These are phyloP conservation scores for Verticillium isaacii DNA, from an alignment of 2,329 filamentous ascomycete species.

Conservation along the genomic window DNA sequence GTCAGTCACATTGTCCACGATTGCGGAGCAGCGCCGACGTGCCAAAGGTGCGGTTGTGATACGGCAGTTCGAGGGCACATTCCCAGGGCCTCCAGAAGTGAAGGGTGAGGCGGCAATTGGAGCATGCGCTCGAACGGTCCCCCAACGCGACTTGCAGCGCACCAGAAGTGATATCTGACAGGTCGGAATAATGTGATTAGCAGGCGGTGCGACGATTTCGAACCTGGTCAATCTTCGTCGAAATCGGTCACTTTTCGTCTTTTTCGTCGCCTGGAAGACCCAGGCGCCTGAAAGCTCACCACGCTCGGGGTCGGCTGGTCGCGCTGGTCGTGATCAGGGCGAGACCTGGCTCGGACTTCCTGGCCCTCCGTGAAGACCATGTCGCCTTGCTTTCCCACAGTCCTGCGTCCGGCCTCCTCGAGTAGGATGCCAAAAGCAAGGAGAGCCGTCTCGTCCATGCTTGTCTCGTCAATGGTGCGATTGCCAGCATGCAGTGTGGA, in stretches of 20 bases:
- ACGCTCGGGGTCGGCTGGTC: not conserved
- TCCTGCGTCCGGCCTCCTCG: conserved; percentile 61
- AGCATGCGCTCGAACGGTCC: too few relatives aligned
- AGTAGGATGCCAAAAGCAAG: conserved; percentile 70
- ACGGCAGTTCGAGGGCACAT: too few relatives aligned
- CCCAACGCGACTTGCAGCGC: too few relatives aligned
- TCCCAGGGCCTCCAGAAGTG: too few relatives aligned
- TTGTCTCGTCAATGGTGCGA: conserved; percentile 42
- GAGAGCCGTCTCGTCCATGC: conserved; percentile 75
- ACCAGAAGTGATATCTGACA: too few relatives aligned
- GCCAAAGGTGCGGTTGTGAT: too few relatives aligned
- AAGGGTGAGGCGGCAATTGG: too few relatives aligned
- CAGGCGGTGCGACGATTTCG: too few relatives aligned
- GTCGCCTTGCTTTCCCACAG: conserved; percentile 62
- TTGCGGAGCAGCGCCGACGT: too few relatives aligned
- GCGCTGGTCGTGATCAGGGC: not conserved
- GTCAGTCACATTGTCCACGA: too few relatives aligned
- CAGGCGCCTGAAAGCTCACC: conserved; percentile 6
- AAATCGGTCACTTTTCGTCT: conserved; percentile 10
- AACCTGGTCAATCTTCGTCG: conserved; percentile 2
- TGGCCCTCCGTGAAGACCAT: conserved; percentile 64
- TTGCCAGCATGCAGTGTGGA: conserved; percentile 11
- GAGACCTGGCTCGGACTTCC: conserved; percentile 11
- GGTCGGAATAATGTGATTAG: not conserved
- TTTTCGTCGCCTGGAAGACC: conserved; percentile 10